Evolutionary conservation across 257 asterid species (phyloP), one percentile per base, ranked within the genome.

Genomic region (Nicotiana undulata): DNA sequence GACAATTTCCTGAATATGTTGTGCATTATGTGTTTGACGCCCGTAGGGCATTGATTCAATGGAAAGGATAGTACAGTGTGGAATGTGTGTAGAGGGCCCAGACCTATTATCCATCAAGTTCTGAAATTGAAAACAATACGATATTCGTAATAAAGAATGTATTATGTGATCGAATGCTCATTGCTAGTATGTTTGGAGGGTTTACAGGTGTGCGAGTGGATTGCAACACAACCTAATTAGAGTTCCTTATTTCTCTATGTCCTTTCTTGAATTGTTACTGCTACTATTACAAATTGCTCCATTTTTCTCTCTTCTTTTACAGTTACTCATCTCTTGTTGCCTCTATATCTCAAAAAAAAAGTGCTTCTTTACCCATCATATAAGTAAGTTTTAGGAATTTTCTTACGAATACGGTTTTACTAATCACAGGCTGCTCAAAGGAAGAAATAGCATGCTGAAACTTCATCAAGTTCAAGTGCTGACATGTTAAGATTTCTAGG

Each of bases 391-490:
- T 22, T 70, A 37, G 56, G 76, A 68, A n/a, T 24, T 68, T 12
- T 24, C 78, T 46, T 72, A 22, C 59, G 24, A 22, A 7, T 22
- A 46, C 3, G 56, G 60, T 13, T 72, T 72, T 52, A 72, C 63
- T 72, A 26, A 55, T 79, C 31, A 31, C 83, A 85, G 88, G 88
- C 88, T 74, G 82, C 82, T 20, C 81, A 59, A 37, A 79, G 81
- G 75, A 79, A 79, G 18, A 79, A 79, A 64, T 79, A 79, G 75
- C 60, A 16, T 37, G 75, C 46, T 9, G 51, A 72, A 72, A 13
- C 78, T 72, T 24, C 78, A 72, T 46, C 40, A 17, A 46, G 60
- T 46, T 24, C 9, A 46, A 46, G 60, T 72, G 78, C 60, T 46
- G 32, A 72, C 60, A 44, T 46, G 59, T 22, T 24, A 55, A 26